These are phyloP conservation scores for Mimosa pudica DNA, from an alignment of 306 rosid species.

Conservation along the genomic window DNA sequence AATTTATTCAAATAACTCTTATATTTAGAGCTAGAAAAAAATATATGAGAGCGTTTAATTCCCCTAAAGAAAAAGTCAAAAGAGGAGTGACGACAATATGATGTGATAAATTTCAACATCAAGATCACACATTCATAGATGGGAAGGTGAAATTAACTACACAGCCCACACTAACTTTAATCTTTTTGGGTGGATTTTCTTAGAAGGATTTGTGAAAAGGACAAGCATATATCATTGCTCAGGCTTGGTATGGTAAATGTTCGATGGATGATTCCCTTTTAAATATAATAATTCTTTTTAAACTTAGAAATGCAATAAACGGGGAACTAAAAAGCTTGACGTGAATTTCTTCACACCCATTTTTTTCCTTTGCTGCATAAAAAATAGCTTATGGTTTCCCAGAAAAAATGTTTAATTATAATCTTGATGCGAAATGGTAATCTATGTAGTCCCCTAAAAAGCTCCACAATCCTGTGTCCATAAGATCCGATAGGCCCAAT, in stretches of 20 bases:
- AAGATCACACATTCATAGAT: not conserved
- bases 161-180: constrained; percentile 18
- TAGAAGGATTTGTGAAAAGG: constrained; percentile 23
- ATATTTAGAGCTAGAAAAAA: too few relatives aligned
- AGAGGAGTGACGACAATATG: not conserved
- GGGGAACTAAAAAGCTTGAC: constrained; percentile 17
- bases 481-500: not conserved
- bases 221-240: constrained; percentile 21
- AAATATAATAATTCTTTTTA: constrained; percentile 9
- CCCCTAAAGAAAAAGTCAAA: not conserved
- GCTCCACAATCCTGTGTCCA: not conserved
- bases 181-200: constrained; percentile 21
- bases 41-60: too few relatives aligned
- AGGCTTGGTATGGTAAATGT: constrained; percentile 28
- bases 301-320: constrained; percentile 10
- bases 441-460: not conserved
- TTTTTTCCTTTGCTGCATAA: not conserved
- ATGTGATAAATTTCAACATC: not conserved
- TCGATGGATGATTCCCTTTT: constrained; percentile 18
- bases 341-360: not conserved
- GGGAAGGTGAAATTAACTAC: not conserved
- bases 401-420: not conserved
- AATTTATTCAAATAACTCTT: too few relatives aligned
- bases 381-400: not conserved
- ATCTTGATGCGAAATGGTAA: not conserved